Evolutionary conservation across 176 grass and related monocot species (phyloP).

Genomic region (bread wheat (Triticum aestivum)): IWGSC_CS_RefSeq_v2.1 NC_057809.1:499134557-499135056

Average conservation of each 20-base stretch:
- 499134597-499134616: constrained; percentile 12
- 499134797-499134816: background rate
- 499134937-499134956: background rate
- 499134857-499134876: background rate
- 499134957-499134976: constrained; percentile 4
- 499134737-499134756: background rate
- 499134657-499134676: background rate
- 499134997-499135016: constrained; percentile 3
- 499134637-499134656: background rate
- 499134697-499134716: constrained; percentile 17
- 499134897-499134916: background rate
- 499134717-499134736: background rate
- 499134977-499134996: constrained; percentile 1
- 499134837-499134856: background rate
- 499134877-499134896: constrained; percentile 9
- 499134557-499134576: constrained; percentile 48
- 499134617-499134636: background rate
- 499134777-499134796: background rate
- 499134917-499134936: background rate
- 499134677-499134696: background rate
- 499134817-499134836: constrained; percentile 18
- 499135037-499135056: constrained; percentile 6
- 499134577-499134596: constrained; percentile 34
- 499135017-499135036: background rate
- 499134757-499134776: background rate